phyloP scores from a whole-genome alignment of 352 stramenopile genomes.

The Pythium guiyangense region DNA sequence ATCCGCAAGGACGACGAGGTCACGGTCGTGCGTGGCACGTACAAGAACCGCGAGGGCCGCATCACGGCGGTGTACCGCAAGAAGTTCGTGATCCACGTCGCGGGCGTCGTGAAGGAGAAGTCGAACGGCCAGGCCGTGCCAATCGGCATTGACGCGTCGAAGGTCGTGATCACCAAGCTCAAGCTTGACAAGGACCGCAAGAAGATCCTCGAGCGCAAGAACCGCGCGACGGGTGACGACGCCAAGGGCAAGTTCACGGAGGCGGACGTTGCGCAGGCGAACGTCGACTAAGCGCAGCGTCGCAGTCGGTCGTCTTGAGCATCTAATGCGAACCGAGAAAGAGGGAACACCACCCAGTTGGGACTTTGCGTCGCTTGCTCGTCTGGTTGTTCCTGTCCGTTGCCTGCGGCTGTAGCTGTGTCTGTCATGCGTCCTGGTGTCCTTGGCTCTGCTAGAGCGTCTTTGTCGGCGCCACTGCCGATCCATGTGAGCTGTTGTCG shows the following conservation, averaged over 20 bases:
- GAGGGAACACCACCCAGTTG: slow-evolving; percentile 23
- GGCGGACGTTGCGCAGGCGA: slow-evolving; percentile 82
- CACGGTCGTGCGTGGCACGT: slow-evolving; percentile 95
- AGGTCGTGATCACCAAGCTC: slow-evolving; percentile 99
- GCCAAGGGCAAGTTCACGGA: slow-evolving; percentile 91
- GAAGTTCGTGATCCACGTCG: slow-evolving; percentile 99
- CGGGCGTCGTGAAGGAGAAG: slow-evolving; percentile 98
- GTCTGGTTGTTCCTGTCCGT: no score
- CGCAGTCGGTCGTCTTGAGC: not conserved
- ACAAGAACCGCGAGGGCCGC: slow-evolving; percentile 98
- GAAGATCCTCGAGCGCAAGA: slow-evolving; percentile 98
- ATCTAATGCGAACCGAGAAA: slow-evolving; percentile 22
- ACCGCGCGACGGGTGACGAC: slow-evolving; percentile 75
- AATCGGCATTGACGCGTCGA: slow-evolving; percentile 97
- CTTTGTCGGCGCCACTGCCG: no score
- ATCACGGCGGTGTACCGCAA: slow-evolving; percentile 98
- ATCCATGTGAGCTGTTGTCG: no score
- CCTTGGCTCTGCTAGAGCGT: no score
- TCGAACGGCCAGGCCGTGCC: slow-evolving; percentile 95
- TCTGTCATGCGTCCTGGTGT: no score
- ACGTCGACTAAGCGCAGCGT: slow-evolving; percentile 82
- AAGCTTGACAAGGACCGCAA: slow-evolving; percentile 99
- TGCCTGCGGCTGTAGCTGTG: no score
- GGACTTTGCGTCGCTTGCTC: not conserved
- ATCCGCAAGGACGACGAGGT: slow-evolving; percentile 99